These are phyloP conservation scores for Xylaria cubensis DNA, from an alignment of 495 filamentous ascomycete species.

Conservation along the genomic window DNA sequence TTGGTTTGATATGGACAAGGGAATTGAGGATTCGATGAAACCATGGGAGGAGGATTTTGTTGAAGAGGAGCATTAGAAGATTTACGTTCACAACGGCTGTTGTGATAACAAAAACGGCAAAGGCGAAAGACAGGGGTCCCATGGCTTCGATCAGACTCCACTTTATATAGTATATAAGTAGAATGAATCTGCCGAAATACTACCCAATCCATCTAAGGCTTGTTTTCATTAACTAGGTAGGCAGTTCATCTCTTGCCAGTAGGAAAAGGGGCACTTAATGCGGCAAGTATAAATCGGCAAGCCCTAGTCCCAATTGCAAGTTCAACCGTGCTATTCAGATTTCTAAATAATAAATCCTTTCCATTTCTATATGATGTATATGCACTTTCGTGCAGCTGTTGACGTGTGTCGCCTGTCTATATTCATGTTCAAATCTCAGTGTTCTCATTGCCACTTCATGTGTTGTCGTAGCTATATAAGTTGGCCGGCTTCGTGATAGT, in stretches of 20 bases:
- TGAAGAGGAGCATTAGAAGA: slow-evolving; percentile 9
- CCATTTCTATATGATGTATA: background rate
- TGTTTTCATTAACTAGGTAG: too few relatives aligned
- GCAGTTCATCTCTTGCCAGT: too few relatives aligned
- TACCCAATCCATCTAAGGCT: too few relatives aligned
- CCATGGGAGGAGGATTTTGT: slow-evolving; percentile 20
- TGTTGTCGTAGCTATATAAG: background rate
- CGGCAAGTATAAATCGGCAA: too few relatives aligned
- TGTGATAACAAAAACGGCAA: background rate
- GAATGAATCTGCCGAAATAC: too few relatives aligned
- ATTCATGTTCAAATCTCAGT: background rate
- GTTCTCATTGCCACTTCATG: background rate
- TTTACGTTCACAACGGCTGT: background rate
- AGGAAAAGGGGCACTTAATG: too few relatives aligned
- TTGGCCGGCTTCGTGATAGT: background rate
- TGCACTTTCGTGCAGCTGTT: background rate
- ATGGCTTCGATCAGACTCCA: background rate
- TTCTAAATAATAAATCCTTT: background rate
- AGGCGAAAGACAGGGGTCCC: background rate
- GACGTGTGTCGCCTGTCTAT: background rate
- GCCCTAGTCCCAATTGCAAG: too few relatives aligned
- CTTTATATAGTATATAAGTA: too few relatives aligned
- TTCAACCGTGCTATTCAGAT: background rate
- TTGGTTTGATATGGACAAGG: slow-evolving; percentile 35
- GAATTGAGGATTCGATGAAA: slow-evolving; percentile 35